phyloP scores from a whole-genome alignment of 148 eudicot genomes.

The Heliamphora exappendiculata region DNA sequence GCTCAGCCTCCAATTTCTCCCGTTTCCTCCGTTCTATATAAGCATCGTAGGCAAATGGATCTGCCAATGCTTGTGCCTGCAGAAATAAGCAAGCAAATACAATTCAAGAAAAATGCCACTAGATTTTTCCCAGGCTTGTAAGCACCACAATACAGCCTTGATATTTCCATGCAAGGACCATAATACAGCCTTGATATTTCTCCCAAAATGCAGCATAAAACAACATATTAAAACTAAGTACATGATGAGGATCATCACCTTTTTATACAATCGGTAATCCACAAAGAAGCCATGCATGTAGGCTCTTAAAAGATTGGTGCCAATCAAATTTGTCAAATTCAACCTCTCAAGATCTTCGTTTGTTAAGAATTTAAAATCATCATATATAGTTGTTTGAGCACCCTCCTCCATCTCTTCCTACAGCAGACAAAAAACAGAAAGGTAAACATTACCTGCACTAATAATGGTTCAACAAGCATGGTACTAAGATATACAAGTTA shows the following conservation, averaged over 20 bases:
- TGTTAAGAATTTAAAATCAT: conserved; percentile 82
- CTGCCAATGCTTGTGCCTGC: conserved; percentile 67
- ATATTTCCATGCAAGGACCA: neutral
- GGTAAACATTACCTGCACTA: conserved; percentile 11
- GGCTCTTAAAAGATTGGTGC: conserved; percentile 77
- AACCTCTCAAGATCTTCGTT: conserved; percentile 76
- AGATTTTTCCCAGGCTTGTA: neutral
- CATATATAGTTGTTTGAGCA: conserved; percentile 78
- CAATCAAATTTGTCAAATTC: conserved; percentile 63
- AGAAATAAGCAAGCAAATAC: neutral
- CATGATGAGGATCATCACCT: conserved; percentile 32
- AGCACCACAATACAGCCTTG: neutral
- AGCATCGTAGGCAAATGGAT: conserved; percentile 70
- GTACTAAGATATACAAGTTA: neutral
- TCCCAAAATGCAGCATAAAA: conserved; percentile 1
- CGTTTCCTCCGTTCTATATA: conserved; percentile 58
- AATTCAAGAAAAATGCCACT: neutral
- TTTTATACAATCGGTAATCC: conserved; percentile 58
- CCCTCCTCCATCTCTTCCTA: conserved; percentile 95
- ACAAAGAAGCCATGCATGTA: conserved; percentile 92
- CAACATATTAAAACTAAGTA: neutral
- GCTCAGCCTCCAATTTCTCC: conserved; percentile 47
- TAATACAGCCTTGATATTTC: neutral
- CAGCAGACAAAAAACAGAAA: conserved; percentile 9
- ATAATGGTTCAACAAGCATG: neutral